Evolutionary conservation across 2,329 filamentous ascomycete genomes (phyloP), one percentile per base, ranked within the genome.

Genomic region (Colletotrichum noveboracense): DNA sequence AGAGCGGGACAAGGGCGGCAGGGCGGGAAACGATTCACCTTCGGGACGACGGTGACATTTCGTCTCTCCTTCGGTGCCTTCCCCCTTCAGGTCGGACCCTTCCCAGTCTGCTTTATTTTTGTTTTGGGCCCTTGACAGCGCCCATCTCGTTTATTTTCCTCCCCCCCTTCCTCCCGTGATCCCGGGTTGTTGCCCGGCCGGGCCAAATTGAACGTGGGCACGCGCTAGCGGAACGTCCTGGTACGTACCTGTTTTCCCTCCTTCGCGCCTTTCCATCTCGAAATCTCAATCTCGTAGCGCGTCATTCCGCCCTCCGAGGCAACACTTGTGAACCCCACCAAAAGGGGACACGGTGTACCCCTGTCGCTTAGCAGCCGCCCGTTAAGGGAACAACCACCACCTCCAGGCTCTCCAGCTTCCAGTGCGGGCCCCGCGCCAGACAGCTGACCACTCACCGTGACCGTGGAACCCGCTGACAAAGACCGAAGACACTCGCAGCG

Each of bases 141-240:
- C 13, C 55, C 55, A 28, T 58, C 21, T 58, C 26, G 68, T 71
- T 66, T 38, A 56, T 70, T 32, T 48, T 64, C 70, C 36, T 21
- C 36, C 13, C 48, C 60, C n/a, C 60, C 60, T 13, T 64, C 16
- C 32, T 71, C 60, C 68, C 67, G 60, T 34, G 66, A 48, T 52
- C 24, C 58, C 65, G 58, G 61, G 30, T 28, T 67, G 73, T 75
- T 75, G 69, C 69, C 69, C 69, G 69, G 69, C 69, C 56, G 62
- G 38, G 30, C 21, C 7, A 26, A 66, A 58, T 58, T 66, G 70
- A 43, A 43, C 38, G 9, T 43, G 38, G 38, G 18, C 38, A 43
- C 38, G 36, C 36, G 38, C 38, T 43, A 43, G 18, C 1, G 8
- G 38, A 43, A 43, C 38, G 18, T 13, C 62, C 2, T 8, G 34